Base-by-base conservation (phyloP, 2,329 filamentous ascomycete species). In the Hypoxylon sp. region DNA sequence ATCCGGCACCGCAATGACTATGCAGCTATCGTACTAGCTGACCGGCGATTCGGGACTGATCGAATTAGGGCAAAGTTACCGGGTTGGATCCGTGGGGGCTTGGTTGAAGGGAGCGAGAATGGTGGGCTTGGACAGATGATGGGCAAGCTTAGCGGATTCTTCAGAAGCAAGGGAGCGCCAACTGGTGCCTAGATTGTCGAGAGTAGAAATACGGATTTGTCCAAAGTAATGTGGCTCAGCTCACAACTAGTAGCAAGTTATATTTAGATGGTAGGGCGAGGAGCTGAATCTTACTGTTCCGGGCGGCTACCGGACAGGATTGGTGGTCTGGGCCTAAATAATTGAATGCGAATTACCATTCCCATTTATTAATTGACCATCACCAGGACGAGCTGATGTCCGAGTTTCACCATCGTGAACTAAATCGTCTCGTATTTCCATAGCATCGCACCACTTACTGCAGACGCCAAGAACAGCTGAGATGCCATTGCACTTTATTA, bases 1-100 rank as follows among this genome's bases (percentile, higher is more conserved):
- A 98, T 99, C 74, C 86, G 96, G 51, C 96, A 99, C 78, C 87
- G 87, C 61, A 89, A 88, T 24, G 96, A 99, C 80, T 98, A 97
- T 80, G 96, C 96, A 3, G 90, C 92, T 14, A 98, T 99, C 70
- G 81, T 98, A 63, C 86, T 99, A 77, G 83, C 96, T 35, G 96
- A 99, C 80, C 85, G 87, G 70, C 85, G 96, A 56, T 99, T 96
- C 80, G 87, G 85, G n/a, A 88, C 86, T 29, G 84, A 89, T 53
- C 86, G 92, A 59, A 94, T 98, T 67, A 87, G 88, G 73, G 82
- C 80, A 24, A 98, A 98, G 81, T 80, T 99, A 72, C 96, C 96
- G 0, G 90, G 87, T 1, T 99, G 96, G 96, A 98, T 99, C 75
- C 87, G 87, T 72, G 88, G 86, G 10, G 93, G 92, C 37, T 80